phyloP scores from a whole-genome alignment of 768 basidiomycete genomes.

The Boletus sp. region DNA sequence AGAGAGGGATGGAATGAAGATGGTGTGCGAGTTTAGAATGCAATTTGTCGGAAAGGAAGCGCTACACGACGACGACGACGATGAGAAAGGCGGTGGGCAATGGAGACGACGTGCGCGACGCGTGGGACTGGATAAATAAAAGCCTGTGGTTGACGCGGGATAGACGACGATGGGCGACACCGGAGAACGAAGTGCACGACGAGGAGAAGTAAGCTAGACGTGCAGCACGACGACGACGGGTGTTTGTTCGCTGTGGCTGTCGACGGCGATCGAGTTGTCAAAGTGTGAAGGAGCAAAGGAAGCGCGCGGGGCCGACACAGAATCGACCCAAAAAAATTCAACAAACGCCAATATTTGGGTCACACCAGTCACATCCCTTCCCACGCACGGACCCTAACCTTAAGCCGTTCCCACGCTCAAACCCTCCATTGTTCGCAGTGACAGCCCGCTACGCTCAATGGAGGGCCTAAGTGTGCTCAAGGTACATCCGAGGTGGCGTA shows the following conservation, averaged over 20 bases:
- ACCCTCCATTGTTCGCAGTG: constrained; percentile 18
- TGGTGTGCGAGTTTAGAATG: constrained; percentile 27
- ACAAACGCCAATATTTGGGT: constrained; percentile 42
- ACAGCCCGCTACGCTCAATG: constrained; percentile 3
- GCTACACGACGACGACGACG: constrained; percentile 28
- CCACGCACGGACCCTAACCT: constrained; percentile 49
- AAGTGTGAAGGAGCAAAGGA: constrained; percentile 43
- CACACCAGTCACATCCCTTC: constrained; percentile 33
- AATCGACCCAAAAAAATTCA: constrained; percentile 39
- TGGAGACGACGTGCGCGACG: constrained; percentile 46
- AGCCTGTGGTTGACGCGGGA: constrained; percentile 18
- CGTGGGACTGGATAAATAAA: constrained; percentile 42
- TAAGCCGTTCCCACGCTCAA: constrained; percentile 34
- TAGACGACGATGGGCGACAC: constrained; percentile 23
- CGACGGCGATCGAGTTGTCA: constrained; percentile 49
- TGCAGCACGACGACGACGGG: constrained; percentile 39
- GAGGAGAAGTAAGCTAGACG: constrained; percentile 25
- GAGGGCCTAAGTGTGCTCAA: not conserved
- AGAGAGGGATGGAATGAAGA: constrained; percentile 26
- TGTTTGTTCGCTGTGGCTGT: constrained; percentile 44
- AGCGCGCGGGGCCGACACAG: constrained; percentile 46
- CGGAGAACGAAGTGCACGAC: constrained; percentile 23
- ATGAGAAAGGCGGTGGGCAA: constrained; percentile 17
- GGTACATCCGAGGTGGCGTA: not conserved
- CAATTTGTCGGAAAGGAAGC: constrained; percentile 28